A percentile compares a stretch with the other conserved stretches of the same genome.
phyloP scores from a whole-genome alignment of 495 filamentous ascomycete species.

The Darksidea phi region DNA sequence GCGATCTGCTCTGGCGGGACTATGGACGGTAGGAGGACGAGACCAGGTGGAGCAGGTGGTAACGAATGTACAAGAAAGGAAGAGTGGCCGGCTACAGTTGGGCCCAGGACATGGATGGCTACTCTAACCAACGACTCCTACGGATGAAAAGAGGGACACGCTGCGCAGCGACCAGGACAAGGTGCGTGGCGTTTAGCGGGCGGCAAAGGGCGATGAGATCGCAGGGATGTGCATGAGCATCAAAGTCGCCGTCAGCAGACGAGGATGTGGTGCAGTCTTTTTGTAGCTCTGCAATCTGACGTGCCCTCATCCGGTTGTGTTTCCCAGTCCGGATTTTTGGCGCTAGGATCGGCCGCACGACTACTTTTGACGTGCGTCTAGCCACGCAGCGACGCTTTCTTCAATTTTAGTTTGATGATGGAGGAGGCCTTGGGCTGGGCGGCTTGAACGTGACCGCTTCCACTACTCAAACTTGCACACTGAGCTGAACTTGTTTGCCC shows the following conservation, averaged over 20 bases:
- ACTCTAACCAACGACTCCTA: constrained; percentile 15
- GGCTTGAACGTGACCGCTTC: constrained; percentile 5
- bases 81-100: constrained; percentile 20
- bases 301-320: constrained; percentile 20
- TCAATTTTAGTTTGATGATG: constrained; percentile 4
- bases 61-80: constrained; percentile 32
- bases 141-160: constrained; percentile 26
- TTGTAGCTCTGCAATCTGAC: constrained; percentile 21
- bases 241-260: constrained; percentile 25
- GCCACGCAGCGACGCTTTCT: constrained; percentile 17
- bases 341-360: constrained; percentile 10
- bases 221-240: constrained; percentile 32
- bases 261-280: neutral
- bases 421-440: constrained; percentile 3
- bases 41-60: constrained; percentile 27
- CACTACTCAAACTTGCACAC: neutral
- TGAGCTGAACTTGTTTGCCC: constrained; percentile 17
- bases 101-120: constrained; percentile 24
- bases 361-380: constrained; percentile 29
- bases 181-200: constrained; percentile 26
- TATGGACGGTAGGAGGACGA: constrained; percentile 13
- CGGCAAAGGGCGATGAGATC: constrained; percentile 15
- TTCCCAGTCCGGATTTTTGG: constrained; percentile 22
- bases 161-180: constrained; percentile 17
- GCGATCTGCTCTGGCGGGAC: constrained; percentile 24